These are phyloP conservation scores for Cardiospermum halicacabum DNA, from an alignment of 345 rosid species.

Conservation along the genomic window DNA sequence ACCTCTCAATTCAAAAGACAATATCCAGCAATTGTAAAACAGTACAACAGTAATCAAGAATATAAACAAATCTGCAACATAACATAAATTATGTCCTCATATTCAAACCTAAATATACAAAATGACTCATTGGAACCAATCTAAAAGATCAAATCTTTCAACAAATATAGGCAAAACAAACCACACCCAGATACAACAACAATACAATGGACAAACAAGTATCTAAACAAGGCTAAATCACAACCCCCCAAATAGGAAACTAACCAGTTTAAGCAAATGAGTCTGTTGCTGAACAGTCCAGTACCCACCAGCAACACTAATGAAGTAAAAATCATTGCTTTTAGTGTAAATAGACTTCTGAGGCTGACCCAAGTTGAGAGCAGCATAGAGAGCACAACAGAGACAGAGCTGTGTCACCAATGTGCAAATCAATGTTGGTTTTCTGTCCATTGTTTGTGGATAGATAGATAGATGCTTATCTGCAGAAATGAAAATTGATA, in stretches of 20 bases:
- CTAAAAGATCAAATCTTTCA: neutral
- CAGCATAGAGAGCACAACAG: slow-evolving; percentile 48
- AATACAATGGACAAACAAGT: neutral
- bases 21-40: neutral
- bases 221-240: neutral
- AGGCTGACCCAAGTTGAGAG: slow-evolving; percentile 56
- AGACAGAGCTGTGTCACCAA: slow-evolving; percentile 51
- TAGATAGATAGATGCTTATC: too few relatives aligned
- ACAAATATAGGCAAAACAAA: neutral
- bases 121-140: neutral
- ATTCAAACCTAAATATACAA: neutral
- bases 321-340: slow-evolving; percentile 41
- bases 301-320: slow-evolving; percentile 62
- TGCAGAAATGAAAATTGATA: too few relatives aligned
- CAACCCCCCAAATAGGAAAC: slow-evolving; percentile 10
- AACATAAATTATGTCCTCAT: neutral
- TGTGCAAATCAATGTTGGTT: slow-evolving; percentile 55
- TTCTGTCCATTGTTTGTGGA: slow-evolving; percentile 54
- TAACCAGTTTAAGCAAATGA: slow-evolving; percentile 64
- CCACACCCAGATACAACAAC: neutral
- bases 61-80: neutral
- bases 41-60: neutral
- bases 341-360: slow-evolving; percentile 22
- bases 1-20: neutral
- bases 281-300: slow-evolving; percentile 39